Conservation (phyloP, 768 basidiomycete species). For the Suillus placidus region DNA sequence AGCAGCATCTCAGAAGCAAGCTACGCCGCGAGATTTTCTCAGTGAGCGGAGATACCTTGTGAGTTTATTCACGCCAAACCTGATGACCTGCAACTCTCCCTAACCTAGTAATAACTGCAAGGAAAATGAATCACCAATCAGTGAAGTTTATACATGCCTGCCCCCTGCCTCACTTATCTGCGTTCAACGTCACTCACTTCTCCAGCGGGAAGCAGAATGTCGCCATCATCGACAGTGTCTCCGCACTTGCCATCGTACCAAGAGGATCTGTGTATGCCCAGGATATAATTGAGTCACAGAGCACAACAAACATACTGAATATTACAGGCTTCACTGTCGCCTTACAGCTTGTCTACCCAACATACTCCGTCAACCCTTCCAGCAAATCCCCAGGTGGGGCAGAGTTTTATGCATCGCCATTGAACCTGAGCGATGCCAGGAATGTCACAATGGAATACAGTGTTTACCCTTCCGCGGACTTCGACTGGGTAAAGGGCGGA, state of each 20-base stretch:
- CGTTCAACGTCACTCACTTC: slow-evolving; percentile 63
- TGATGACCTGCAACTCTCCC: slow-evolving; percentile 74
- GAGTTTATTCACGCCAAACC: slow-evolving; percentile 33
- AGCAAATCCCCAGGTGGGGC: slow-evolving; percentile 68
- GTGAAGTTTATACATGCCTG: slow-evolving; percentile 13
- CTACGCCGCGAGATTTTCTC: slow-evolving; percentile 40
- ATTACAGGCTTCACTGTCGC: slow-evolving; percentile 42
- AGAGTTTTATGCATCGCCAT: slow-evolving; percentile 62
- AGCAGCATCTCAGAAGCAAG: slow-evolving; percentile 78
- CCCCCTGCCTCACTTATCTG: slow-evolving; percentile 41
- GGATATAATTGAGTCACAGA: slow-evolving; percentile 17
- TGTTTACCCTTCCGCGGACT: slow-evolving; percentile 75
- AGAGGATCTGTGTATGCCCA: not conserved
- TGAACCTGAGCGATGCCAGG: slow-evolving; percentile 46
- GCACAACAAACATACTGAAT: slow-evolving; percentile 9
- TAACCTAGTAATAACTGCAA: slow-evolving; percentile 67
- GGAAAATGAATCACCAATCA: slow-evolving; percentile 15
- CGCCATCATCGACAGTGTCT: slow-evolving; percentile 53
- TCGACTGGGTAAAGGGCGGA: slow-evolving; percentile 79
- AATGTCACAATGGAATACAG: slow-evolving; percentile 68
- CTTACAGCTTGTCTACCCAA: slow-evolving; percentile 70
- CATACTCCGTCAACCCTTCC: slow-evolving; percentile 67
- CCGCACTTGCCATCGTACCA: slow-evolving; percentile 35
- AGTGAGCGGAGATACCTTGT: slow-evolving; percentile 16
- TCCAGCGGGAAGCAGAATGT: slow-evolving; percentile 58